These are phyloP conservation scores for Mucor racemosus DNA, from an alignment of 371 early-diverging fungal species.

Conservation along the genomic window DNA sequence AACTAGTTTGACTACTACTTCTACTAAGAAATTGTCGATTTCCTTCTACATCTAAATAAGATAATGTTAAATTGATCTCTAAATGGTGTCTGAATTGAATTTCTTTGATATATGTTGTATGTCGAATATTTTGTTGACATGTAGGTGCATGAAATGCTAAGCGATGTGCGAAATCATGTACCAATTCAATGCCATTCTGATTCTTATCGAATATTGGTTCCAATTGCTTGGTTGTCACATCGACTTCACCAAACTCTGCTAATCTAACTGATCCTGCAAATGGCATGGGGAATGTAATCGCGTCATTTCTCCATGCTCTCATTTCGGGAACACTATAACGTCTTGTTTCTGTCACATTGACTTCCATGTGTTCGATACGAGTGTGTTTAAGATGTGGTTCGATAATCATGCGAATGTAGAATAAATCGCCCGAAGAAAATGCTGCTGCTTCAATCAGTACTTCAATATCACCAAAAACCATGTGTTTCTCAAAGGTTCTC, in stretches of 20 bases:
- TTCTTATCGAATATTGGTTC: conserved; percentile 32
- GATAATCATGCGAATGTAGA: conserved; percentile 40
- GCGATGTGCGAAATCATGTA: conserved; percentile 44
- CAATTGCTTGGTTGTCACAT: conserved; percentile 28
- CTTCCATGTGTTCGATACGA: conserved; percentile 39
- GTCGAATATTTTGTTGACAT: conserved; percentile 42
- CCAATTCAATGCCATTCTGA: conserved; percentile 29
- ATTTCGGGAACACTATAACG: conserved; percentile 40
- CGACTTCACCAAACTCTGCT: conserved; percentile 30
- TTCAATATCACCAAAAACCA: conserved; percentile 40
- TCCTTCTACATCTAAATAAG: conserved; percentile 34
- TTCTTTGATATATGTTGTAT: conserved; percentile 41
- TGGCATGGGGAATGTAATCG: conserved; percentile 25
- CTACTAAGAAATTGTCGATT: conserved; percentile 16
- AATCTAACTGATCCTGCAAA: conserved; percentile 38
- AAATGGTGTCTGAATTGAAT: conserved; percentile 42
- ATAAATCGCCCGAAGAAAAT: conserved; percentile 48
- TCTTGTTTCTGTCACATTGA: conserved; percentile 36
- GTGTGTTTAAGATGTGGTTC: conserved; percentile 46
- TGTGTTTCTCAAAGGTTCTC: conserved; percentile 44
- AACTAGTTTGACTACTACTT: conserved; percentile 8
- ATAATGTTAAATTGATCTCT: conserved; percentile 35
- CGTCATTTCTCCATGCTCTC: conserved; percentile 38
- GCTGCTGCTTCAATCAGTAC: conserved; percentile 48
- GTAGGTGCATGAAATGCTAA: conserved; percentile 46